Percentiles rank a stretch among this genome's conserved stretches.
Evolutionary conservation across 2,329 filamentous ascomycete genomes (phyloP).

Genomic region (Emergomyces orientalis): DNA sequence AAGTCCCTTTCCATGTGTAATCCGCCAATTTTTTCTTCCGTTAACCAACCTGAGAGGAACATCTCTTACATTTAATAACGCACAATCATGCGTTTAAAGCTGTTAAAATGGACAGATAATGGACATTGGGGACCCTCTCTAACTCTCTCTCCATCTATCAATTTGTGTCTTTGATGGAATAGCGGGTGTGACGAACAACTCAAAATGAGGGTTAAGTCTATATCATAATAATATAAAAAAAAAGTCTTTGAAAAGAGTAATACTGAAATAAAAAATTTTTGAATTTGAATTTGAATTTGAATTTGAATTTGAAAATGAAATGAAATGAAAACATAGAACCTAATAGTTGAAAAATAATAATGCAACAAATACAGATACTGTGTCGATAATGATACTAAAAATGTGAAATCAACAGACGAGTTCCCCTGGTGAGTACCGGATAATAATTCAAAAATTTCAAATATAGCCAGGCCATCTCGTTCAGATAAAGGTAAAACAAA

Average conservation of each 20-base stretch:
- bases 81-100: neutral
- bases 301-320: no score
- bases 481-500: no score
- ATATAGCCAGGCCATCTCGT: no score
- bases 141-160: neutral
- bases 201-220: neutral
- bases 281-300: no score
- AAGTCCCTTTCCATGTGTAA: neutral
- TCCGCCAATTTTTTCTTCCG: constrained; percentile 15
- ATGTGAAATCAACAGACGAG: no score
- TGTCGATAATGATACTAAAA: neutral
- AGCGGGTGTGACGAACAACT: neutral
- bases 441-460: no score
- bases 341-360: neutral
- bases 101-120: neutral
- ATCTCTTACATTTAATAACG: neutral
- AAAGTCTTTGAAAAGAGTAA: neutral
- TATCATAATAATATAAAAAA: neutral
- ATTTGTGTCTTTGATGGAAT: neutral
- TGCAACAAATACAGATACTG: neutral
- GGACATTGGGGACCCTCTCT: neutral
- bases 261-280: neutral
- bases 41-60: neutral
- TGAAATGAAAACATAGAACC: no score
- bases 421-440: no score